Conservation (phyloP, 2,329 filamentous ascomycete genomes). For the Myriosclerotinia scirpicola region DNA sequence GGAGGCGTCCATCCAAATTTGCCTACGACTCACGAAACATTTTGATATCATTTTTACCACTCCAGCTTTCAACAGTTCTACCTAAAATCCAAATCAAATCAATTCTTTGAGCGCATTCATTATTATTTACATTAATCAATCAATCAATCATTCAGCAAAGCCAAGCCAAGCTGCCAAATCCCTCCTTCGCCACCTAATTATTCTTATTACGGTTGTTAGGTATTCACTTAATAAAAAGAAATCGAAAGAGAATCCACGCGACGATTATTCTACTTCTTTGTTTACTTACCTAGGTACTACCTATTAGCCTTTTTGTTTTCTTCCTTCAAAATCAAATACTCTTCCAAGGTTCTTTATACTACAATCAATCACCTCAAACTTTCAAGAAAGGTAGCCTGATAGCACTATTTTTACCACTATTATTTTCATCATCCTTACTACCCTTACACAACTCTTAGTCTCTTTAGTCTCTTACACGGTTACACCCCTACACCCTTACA, state of each 20-base stretch:
- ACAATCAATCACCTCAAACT: background rate
- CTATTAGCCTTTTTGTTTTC: background rate
- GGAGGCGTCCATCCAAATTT: slow-evolving; percentile 6
- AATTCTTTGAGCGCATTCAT: too few species aligned
- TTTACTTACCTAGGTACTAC: too few species aligned
- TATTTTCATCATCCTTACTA: too few species aligned
- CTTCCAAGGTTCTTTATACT: background rate
- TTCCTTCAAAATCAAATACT: background rate
- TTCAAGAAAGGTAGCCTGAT: background rate
- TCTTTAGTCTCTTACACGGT: too few species aligned
- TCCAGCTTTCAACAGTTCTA: too few species aligned
- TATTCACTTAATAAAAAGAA: background rate
- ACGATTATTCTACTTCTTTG: too few species aligned
- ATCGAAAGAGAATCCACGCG: background rate
- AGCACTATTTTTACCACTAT: too few species aligned
- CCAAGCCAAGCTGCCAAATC: too few species aligned
- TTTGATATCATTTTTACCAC: slow-evolving; percentile 6
- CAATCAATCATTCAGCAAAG: too few species aligned
- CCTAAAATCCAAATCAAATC: slow-evolving; percentile 12
- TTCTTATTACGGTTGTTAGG: background rate
- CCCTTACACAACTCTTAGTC: too few species aligned
- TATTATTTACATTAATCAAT: too few species aligned
- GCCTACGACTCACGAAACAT: slow-evolving; percentile 5
- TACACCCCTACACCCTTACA: too few species aligned
- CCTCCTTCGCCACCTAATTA: slow-evolving; percentile 5